phyloP scores from a whole-genome alignment of 805 yeast species.

The Candida andamanensis region DNA sequence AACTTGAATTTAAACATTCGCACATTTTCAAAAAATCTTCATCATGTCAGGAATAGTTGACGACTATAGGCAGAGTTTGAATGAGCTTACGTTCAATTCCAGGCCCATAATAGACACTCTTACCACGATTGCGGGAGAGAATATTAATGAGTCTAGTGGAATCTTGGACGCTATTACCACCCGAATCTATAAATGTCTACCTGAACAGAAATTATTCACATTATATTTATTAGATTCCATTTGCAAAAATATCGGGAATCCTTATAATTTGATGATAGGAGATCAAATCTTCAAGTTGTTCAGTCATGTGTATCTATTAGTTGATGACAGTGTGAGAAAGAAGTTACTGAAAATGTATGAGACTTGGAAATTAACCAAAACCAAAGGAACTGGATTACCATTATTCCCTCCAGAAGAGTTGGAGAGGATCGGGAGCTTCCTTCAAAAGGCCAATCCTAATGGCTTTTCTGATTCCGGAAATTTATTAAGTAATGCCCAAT shows the following conservation, averaged over 20 bases:
- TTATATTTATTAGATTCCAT: slow-evolving; percentile 86
- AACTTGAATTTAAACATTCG: no score
- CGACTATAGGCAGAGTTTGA: slow-evolving; percentile 68
- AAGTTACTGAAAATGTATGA: slow-evolving; percentile 74
- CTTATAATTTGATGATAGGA: slow-evolving; percentile 78
- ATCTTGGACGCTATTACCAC: slow-evolving; percentile 71
- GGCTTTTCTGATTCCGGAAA: slow-evolving; percentile 11
- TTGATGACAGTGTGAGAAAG: slow-evolving; percentile 61
- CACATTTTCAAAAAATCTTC: no score
- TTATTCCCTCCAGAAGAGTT: slow-evolving; percentile 70
- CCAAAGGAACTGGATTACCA: slow-evolving; percentile 55
- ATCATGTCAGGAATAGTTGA: slow-evolving; percentile 19
- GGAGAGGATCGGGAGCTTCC: slow-evolving; percentile 66
- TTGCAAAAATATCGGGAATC: slow-evolving; percentile 84
- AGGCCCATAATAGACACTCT: slow-evolving; percentile 82
- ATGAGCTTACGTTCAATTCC: slow-evolving; percentile 80
- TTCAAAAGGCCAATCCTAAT: slow-evolving; percentile 30
- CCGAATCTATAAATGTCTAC: slow-evolving; percentile 71
- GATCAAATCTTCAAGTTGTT: slow-evolving; percentile 64
- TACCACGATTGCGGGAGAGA: slow-evolving; percentile 84
- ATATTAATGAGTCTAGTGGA: slow-evolving; percentile 67
- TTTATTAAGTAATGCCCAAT: slow-evolving; percentile 16
- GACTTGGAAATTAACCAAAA: slow-evolving; percentile 77
- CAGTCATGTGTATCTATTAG: slow-evolving; percentile 72
- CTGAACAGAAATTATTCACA: slow-evolving; percentile 77